These are phyloP conservation scores for Fusarium robinianum DNA, from an alignment of 2,329 filamentous ascomycete species.

Conservation along the genomic window DNA sequence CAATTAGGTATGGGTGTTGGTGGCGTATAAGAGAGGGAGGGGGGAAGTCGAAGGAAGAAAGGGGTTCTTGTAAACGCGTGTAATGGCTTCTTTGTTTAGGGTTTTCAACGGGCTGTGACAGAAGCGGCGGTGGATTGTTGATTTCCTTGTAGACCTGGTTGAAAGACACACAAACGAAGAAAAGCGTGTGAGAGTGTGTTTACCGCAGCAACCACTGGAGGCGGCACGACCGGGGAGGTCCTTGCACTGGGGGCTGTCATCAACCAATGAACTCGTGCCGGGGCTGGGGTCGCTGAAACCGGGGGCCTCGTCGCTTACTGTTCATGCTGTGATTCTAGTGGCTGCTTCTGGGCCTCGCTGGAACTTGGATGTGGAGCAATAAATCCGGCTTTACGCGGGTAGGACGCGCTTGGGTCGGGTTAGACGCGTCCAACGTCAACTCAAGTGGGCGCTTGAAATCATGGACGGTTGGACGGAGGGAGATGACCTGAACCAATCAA, in stretches of 20 bases:
- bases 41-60: slow-evolving; percentile 3
- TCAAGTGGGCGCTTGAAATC: slow-evolving; percentile 7
- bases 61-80: slow-evolving; percentile 5
- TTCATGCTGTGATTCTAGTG: slow-evolving; percentile 8
- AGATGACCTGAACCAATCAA: slow-evolving; percentile 27
- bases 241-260: not conserved
- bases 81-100: slow-evolving; percentile 23
- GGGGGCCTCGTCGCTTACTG: slow-evolving; percentile 9
- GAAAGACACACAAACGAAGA: slow-evolving; percentile 15
- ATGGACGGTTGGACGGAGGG: too few relatives aligned
- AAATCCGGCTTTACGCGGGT: slow-evolving; percentile 46
- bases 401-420: slow-evolving; percentile 34
- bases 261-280: slow-evolving; percentile 28
- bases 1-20: slow-evolving; percentile 4
- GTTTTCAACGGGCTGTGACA: slow-evolving; percentile 9
- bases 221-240: slow-evolving; percentile 29
- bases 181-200: slow-evolving; percentile 31
- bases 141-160: too few relatives aligned
- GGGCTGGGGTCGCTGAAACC: slow-evolving; percentile 29
- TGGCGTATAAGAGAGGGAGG: slow-evolving; percentile 13
- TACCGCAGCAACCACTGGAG: slow-evolving; percentile 42
- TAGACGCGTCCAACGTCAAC: slow-evolving; percentile 21
- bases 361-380: slow-evolving; percentile 33
- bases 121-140: slow-evolving; percentile 7
- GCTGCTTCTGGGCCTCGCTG: slow-evolving; percentile 16